Percentiles rank a stretch among this genome's conserved stretches.
Conservation (phyloP, 139 green algal genomes). For the Chlamydomonas urium region DNA sequence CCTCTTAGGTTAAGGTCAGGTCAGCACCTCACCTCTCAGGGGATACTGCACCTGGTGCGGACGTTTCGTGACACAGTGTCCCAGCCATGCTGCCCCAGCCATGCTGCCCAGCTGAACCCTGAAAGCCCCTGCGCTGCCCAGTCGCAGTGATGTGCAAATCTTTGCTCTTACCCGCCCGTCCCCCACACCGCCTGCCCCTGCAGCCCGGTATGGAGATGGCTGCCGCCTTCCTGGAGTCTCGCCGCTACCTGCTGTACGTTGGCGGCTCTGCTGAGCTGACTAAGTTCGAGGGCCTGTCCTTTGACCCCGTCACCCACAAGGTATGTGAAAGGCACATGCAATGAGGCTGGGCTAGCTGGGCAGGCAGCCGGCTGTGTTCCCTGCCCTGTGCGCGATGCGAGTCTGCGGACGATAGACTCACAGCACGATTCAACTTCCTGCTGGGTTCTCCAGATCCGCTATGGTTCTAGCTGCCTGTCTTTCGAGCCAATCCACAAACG, state of each 20-base stretch:
- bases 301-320: constrained; percentile 7
- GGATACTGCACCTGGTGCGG: not conserved
- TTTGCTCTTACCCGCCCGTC: not conserved
- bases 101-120: not conserved
- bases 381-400: not conserved
- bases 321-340: not conserved
- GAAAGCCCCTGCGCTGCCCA: not conserved
- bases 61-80: not conserved
- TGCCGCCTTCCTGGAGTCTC: constrained; percentile 53
- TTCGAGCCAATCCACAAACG: too few relatives aligned
- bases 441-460: not conserved
- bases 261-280: constrained; percentile 54
- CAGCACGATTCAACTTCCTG: not conserved
- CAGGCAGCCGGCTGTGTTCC: too few relatives aligned
- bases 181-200: constrained; percentile 20
- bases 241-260: constrained; percentile 33
- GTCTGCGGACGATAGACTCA: not conserved
- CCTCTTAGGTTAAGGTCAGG: too few relatives aligned
- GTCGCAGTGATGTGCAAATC: not conserved
- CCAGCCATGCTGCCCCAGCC: not conserved
- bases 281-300: constrained; percentile 61
- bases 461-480: not conserved
- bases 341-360: not conserved
- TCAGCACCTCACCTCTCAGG: too few relatives aligned
- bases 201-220: constrained; percentile 34